Percentiles rank a stretch among this genome's conserved stretches.
phyloP scores from a whole-genome alignment of 371 early-diverging fungal genomes.

The Rhizopus arrhizus region DNA sequence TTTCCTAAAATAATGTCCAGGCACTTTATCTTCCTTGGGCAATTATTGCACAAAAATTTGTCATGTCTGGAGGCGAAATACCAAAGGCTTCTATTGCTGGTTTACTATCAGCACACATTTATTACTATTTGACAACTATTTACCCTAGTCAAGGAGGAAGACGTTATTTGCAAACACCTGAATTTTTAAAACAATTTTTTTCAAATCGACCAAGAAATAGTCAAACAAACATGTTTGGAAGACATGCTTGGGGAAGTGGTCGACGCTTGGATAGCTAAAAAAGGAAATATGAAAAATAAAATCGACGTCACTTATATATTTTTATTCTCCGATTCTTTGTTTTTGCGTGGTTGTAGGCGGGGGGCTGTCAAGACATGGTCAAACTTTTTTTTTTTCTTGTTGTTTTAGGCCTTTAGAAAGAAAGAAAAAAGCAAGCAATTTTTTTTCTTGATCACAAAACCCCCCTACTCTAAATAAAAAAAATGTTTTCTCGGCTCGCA shows the following conservation, averaged over 20 bases:
- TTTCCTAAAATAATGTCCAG: conserved; percentile 25
- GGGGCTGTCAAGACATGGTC: conserved; percentile 9
- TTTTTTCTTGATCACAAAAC: conserved; percentile 21
- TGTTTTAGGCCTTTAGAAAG: neutral
- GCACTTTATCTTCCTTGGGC: conserved; percentile 79
- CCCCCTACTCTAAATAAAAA: conserved; percentile 34
- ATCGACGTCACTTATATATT: conserved; percentile 4
- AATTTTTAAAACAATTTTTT: conserved; percentile 48
- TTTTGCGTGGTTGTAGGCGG: conserved; percentile 5
- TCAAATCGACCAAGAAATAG: conserved; percentile 9
- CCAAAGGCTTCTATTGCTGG: conserved; percentile 53
- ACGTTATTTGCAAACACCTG: conserved; percentile 56
- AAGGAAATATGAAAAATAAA: neutral
- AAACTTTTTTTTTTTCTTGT: conserved; percentile 12
- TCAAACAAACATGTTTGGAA: conserved; percentile 22
- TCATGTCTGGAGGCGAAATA: conserved; percentile 36
- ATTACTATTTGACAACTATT: conserved; percentile 53
- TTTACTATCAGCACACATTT: conserved; percentile 56
- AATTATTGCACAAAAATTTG: conserved; percentile 56
- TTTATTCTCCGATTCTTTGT: neutral
- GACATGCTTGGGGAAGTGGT: conserved; percentile 54
- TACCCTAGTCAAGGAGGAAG: conserved; percentile 66
- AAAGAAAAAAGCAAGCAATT: conserved; percentile 7
- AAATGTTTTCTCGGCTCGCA: conserved; percentile 58
- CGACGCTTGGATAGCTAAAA: conserved; percentile 43